Conservation (phyloP, 495 filamentous ascomycete genomes). For the Aspergillus affinis region DNA sequence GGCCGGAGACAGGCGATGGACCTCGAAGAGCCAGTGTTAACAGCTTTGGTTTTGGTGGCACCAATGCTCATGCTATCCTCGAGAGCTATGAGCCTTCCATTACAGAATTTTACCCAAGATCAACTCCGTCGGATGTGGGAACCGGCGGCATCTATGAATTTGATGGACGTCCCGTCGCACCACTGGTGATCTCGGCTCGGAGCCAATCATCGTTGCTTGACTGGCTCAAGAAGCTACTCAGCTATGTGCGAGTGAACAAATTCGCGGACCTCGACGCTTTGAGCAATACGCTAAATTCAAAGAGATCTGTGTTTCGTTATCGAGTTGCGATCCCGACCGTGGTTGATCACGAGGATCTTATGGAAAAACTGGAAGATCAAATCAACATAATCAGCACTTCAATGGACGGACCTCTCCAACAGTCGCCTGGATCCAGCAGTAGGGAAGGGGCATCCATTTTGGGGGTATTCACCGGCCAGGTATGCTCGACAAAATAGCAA, state of each 20-base stretch:
- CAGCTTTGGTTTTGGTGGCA: conserved; percentile 62
- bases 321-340: background rate
- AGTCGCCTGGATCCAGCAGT: conserved; percentile 15
- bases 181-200: background rate
- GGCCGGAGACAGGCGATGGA: conserved; percentile 14
- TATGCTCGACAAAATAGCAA: too few relatives aligned
- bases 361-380: background rate
- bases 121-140: too few relatives aligned
- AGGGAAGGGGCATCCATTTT: conserved; percentile 3
- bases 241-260: background rate
- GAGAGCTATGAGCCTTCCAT: conserved; percentile 17
- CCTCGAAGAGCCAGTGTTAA: conserved; percentile 36
- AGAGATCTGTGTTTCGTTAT: background rate
- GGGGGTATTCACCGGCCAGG: conserved; percentile 34
- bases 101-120: background rate
- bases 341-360: background rate
- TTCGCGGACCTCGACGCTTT: background rate
- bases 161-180: background rate
- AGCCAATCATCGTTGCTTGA: background rate
- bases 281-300: background rate
- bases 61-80: conserved; percentile 62
- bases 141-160: background rate
- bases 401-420: conserved; percentile 1
- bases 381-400: background rate
- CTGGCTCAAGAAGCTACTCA: background rate